Base-by-base conservation (phyloP, 768 basidiomycete genomes). In the Podaxis rugospora region DNA sequence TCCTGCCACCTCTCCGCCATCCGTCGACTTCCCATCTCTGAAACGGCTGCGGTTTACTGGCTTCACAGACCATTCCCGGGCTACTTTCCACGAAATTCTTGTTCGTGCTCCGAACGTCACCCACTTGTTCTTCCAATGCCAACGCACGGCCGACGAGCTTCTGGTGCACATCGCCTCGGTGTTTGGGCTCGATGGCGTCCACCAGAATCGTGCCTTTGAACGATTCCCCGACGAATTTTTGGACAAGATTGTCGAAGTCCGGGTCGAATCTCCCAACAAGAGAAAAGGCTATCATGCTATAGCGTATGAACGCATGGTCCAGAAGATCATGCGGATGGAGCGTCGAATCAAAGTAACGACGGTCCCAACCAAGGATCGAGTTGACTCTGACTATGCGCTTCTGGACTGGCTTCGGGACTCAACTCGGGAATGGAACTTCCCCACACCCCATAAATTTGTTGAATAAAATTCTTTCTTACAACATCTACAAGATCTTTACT, bases 11-110 rank as follows among this genome's bases (percentile, higher is more conserved):
- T 57, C 39, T 9, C 52, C 54, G 9, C 65, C 59, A 37, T 21
- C 60, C 5, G 55, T 57, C 11, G 55, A 57, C n/a, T 71, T 68
- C 57, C 67, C 64, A 14, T 63, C 65, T 23, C 69, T 72, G 23
- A 68, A 58, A 10, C 62, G 60, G 10, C 59, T 71, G 0, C 67
- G 66, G 11, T 60, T 70, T 47, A 66, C 65, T 21, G 64, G 65
- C 14, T 68, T 66, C 54, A 63, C 51, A 11, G 66, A 67, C 53
- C 68, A 69, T 51, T 68, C 67, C 9, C 23, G 47, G 18, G 50
- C 58, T 27, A 65, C 71, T 7, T 69, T 73, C 63, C 65, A 65
- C 5, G 61, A 65, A 23, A 65, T 65, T 23, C 25, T 44, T 23
- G 18, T 52, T 1, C 62, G 59, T 21, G 62, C 62, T 1, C 64